phyloP scores from a whole-genome alignment of 805 yeast genomes.

The Candida coleopterorum region DNA sequence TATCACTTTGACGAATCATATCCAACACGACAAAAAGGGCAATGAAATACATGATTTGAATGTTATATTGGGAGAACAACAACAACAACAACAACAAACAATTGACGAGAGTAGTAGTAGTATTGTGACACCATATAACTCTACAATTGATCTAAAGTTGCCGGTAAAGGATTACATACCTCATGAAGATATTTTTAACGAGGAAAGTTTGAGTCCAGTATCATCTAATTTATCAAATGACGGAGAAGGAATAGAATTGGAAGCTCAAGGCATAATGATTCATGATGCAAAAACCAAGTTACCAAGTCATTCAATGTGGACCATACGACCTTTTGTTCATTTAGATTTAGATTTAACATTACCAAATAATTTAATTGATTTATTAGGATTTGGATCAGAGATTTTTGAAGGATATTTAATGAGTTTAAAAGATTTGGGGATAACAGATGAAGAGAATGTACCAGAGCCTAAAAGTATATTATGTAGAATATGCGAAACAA shows the following conservation, averaged over 20 bases:
- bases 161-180: conserved; percentile 9
- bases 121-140: conserved; percentile 26
- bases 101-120: conserved; percentile 14
- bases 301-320: conserved; percentile 90
- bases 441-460: conserved; percentile 56
- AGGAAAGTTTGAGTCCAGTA: conserved; percentile 10
- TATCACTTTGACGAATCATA: conserved; percentile 43
- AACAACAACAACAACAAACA: no score
- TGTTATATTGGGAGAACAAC: conserved; percentile 1
- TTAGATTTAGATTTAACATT: conserved; percentile 61
- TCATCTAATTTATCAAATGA: conserved; percentile 43
- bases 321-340: conserved; percentile 70
- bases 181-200: not conserved
- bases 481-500: conserved; percentile 88
- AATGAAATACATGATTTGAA: conserved; percentile 8
- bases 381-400: conserved; percentile 86
- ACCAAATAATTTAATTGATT: conserved; percentile 64
- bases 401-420: conserved; percentile 72
- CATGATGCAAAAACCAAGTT: conserved; percentile 51
- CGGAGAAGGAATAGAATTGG: conserved; percentile 66
- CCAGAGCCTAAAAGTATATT: conserved; percentile 80
- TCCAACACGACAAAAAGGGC: conserved; percentile 5
- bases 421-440: conserved; percentile 57
- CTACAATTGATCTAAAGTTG: conserved; percentile 13
- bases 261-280: conserved; percentile 90